A percentile compares a stretch with the other conserved stretches of the same genome.
Conservation (phyloP, 202 grass and related monocot species). For the Tripidium arundinaceum region DNA sequence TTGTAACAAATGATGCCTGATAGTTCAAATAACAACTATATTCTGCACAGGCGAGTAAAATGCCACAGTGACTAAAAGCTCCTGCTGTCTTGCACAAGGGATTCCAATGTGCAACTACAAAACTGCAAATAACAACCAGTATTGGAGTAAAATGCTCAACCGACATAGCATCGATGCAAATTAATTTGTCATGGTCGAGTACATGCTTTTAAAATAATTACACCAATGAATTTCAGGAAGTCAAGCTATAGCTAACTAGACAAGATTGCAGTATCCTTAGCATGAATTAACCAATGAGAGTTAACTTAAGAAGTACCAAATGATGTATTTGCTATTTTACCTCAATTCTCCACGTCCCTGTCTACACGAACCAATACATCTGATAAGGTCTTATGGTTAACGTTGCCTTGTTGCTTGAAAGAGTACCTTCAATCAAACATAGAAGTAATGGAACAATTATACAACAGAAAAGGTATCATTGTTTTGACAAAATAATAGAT, state of each 20-base stretch:
- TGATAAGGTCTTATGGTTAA: background rate
- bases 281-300: background rate
- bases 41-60: background rate
- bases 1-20: background rate
- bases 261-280: background rate
- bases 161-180: background rate
- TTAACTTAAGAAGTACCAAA: background rate
- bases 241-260: background rate
- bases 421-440: conserved; percentile 5
- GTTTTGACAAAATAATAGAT: background rate
- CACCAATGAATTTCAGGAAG: background rate
- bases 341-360: background rate
- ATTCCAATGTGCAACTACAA: background rate
- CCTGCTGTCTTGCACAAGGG: background rate
- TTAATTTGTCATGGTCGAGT: background rate
- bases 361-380: conserved; percentile 31
- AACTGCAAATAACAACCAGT: background rate
- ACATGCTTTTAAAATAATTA: background rate
- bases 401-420: background rate
- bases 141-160: background rate
- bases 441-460: background rate
- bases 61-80: background rate
- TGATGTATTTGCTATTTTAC: background rate
- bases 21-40: background rate
- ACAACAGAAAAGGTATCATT: background rate